phyloP scores from a whole-genome alignment of 1,139 yeast species.

The Hanseniaspora uvarum region DNA sequence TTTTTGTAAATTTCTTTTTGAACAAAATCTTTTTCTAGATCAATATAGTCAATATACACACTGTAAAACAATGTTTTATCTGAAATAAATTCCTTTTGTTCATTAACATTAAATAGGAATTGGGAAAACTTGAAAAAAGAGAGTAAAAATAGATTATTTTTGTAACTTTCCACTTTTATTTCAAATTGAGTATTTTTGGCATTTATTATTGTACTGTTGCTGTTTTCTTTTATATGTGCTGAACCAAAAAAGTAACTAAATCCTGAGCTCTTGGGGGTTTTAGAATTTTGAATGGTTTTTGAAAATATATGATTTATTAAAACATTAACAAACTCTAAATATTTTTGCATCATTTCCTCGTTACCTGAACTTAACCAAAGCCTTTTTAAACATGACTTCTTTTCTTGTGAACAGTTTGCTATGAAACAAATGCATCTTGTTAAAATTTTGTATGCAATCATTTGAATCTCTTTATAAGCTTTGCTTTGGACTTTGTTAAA shows the following conservation, averaged over 20 bases:
- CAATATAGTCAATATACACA: conserved; percentile 68
- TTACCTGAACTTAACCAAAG: background rate
- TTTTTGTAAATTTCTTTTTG: conserved; percentile 21
- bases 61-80: conserved; percentile 53
- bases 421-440: conserved; percentile 59
- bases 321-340: background rate
- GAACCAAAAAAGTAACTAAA: background rate
- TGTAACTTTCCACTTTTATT: conserved; percentile 51
- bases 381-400: background rate
- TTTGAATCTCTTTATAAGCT: background rate
- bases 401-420: conserved; percentile 33
- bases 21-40: conserved; percentile 69
- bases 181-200: conserved; percentile 10
- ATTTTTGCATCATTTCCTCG: background rate
- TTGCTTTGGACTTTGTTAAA: background rate
- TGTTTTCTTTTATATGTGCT: background rate
- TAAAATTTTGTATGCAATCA: conserved; percentile 49
- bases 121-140: conserved; percentile 55
- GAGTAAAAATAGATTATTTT: conserved; percentile 69
- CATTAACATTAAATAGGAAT: conserved; percentile 46
- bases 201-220: background rate
- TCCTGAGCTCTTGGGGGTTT: background rate
- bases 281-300: background rate
- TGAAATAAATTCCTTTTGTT: conserved; percentile 35
- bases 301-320: background rate